Percentiles rank a stretch among this genome's conserved stretches.
These are phyloP conservation scores for Jamesozyma jinghongensis DNA, from an alignment of 805 yeast species.

Conservation along the genomic window DNA sequence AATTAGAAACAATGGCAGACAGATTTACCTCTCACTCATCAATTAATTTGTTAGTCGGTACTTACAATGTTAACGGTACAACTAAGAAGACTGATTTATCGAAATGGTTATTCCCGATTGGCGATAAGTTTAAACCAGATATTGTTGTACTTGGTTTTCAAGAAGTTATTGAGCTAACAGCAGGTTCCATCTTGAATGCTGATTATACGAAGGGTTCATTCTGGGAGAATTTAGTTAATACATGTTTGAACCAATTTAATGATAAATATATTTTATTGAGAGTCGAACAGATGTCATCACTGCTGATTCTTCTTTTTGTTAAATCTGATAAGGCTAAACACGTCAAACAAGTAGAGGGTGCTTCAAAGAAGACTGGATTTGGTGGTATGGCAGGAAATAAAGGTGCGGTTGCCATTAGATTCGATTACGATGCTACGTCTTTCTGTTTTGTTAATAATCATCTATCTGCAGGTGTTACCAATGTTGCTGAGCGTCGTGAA, in stretches of 20 bases:
- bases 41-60: constrained; percentile 66
- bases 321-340: constrained; percentile 37
- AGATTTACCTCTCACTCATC: constrained; percentile 53
- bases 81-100: constrained; percentile 47
- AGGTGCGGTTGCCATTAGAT: constrained; percentile 91
- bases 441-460: constrained; percentile 86
- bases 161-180: constrained; percentile 87
- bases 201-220: constrained; percentile 67
- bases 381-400: constrained; percentile 97
- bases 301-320: constrained; percentile 56
- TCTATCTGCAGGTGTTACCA: constrained; percentile 83
- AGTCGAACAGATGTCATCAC: constrained; percentile 67
- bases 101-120: constrained; percentile 76
- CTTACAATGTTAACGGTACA: constrained; percentile 80
- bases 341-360: constrained; percentile 84
- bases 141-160: constrained; percentile 86
- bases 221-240: constrained; percentile 67
- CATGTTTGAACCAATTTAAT: constrained; percentile 48
- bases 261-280: constrained; percentile 56
- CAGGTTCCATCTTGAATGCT: constrained; percentile 80
- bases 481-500: constrained; percentile 73
- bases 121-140: constrained; percentile 53
- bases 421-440: constrained; percentile 68
- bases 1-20: constrained; percentile 36
- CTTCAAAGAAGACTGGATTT: constrained; percentile 88